Conservation (phyloP, 228 moss, liverwort and hornwort species). For the Sphagnum magellanicum region DNA sequence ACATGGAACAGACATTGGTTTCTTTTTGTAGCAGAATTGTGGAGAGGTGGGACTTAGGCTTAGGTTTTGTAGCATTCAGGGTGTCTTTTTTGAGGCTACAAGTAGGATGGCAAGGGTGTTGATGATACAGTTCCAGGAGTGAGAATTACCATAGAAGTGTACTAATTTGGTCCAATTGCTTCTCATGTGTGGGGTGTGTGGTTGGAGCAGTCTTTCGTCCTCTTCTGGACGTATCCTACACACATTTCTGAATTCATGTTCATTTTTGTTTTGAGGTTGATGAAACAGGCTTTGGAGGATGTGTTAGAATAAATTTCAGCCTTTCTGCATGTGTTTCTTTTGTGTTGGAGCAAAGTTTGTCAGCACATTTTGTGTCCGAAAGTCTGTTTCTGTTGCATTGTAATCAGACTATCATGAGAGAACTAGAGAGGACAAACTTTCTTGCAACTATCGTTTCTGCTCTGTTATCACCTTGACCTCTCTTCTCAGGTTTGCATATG, state of each 20-base stretch:
- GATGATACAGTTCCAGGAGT: not conserved
- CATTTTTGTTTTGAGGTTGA: too few relatives aligned
- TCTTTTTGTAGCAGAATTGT: too few relatives aligned
- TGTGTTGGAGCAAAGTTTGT: too few relatives aligned
- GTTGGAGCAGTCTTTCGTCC: constrained; percentile 82
- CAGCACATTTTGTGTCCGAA: too few relatives aligned
- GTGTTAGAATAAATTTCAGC: not conserved
- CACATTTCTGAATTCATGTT: not conserved
- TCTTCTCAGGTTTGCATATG: constrained; percentile 75
- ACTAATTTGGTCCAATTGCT: too few relatives aligned
- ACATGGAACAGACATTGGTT: too few relatives aligned
- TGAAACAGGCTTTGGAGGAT: not conserved
- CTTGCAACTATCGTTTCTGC: too few relatives aligned
- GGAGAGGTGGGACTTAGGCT: too few relatives aligned
- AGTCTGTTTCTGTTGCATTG: too few relatives aligned
- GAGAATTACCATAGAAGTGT: not conserved
- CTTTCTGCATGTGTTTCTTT: too few relatives aligned
- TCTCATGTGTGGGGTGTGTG: constrained; percentile 1
- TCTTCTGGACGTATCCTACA: constrained; percentile 99
- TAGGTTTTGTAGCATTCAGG: not conserved
- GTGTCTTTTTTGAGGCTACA: not conserved
- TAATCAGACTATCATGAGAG: too few relatives aligned
- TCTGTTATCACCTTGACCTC: constrained; percentile 42
- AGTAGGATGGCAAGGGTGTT: not conserved
- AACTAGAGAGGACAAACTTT: too few relatives aligned